phyloP scores from a whole-genome alignment of 805 yeast genomes.

The Pichia phayaonensis region DNA sequence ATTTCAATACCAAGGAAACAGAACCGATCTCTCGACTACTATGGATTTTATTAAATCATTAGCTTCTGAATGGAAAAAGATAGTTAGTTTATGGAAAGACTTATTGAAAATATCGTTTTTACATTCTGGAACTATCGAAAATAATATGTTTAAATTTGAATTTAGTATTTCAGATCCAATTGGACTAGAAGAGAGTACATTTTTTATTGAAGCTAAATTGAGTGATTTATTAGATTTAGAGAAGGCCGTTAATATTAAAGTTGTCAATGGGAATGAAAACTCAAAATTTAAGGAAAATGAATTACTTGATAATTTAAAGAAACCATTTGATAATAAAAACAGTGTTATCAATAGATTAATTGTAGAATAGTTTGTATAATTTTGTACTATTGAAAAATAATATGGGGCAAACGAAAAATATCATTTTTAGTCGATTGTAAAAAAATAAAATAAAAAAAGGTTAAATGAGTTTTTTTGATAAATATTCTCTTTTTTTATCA shows the following conservation, averaged over 20 bases:
- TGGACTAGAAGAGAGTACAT: neutral
- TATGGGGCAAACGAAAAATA: no score
- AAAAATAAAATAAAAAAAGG: neutral
- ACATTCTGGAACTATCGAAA: neutral
- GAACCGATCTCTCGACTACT: neutral
- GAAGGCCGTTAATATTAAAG: neutral
- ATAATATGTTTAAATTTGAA: neutral
- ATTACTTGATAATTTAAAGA: neutral
- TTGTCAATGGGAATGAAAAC: neutral
- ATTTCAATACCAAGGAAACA: neutral
- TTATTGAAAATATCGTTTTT: conserved; percentile 5
- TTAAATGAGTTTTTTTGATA: neutral
- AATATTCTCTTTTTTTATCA: no score
- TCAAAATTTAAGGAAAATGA: neutral
- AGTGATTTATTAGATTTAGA: conserved; percentile 4
- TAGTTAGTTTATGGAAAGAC: conserved; percentile 9
- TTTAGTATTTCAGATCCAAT: neutral
- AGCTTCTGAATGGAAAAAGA: conserved; percentile 2
- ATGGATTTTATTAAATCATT: conserved; percentile 1
- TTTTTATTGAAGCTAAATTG: neutral
- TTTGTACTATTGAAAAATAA: no score
- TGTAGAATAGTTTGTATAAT: neutral
- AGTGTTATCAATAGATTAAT: conserved; percentile 4
- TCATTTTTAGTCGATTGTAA: no score
- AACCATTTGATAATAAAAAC: neutral